Base-by-base conservation (phyloP, 139 green algal genomes). In the Eudorina sp. region DNA sequence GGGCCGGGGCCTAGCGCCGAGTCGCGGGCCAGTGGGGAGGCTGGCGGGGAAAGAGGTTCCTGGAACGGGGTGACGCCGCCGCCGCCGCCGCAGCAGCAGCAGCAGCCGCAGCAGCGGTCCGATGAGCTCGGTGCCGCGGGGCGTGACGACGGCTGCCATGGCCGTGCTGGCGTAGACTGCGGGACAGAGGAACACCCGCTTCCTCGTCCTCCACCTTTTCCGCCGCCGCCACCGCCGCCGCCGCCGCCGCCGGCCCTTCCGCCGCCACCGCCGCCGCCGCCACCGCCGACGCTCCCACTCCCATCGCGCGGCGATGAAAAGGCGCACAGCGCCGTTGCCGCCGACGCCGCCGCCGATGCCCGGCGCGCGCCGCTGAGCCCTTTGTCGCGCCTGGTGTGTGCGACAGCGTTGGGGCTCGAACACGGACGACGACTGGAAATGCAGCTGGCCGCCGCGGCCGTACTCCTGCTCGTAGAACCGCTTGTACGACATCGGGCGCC, bases 351-450 rank as follows among this genome's bases (percentile, higher is more conserved):
- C 62, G 16, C 62, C 1, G 62, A 31, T 72, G 62, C 23, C 1
- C 70, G 36, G 40, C 70, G 19, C 1, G n/a, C n/a, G n/a, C 23
- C 8, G 19, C n/a, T 79, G 70, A 45, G 46, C 43, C 73, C 46
- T n/a, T 46, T 81, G 31, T 43, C 73, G 36, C 73, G 73, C 19
- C 46, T 83, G 41, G 80, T 86, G 43, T 86, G 80, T 13, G 29
- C 43, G 2, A 60, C 80, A 1, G 80, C 80, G 3, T 11, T 25
- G 5, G 80, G 80, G 0, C 43, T 86, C 25, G 31, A 29, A 27
- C 80, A 86, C 60, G 80, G 80, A 3, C 58, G 80, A 16, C 27
- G 2, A 6, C 80, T 46, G 0, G 80, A 86, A 43, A 86, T 86
- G 80, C 60, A 34, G 41, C 60, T 86, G 29, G 80, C 80, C 9